A percentile compares a stretch with the other conserved stretches of the same genome.
Conservation (phyloP, 768 basidiomycete genomes). For the Boletales sp. region DNA sequence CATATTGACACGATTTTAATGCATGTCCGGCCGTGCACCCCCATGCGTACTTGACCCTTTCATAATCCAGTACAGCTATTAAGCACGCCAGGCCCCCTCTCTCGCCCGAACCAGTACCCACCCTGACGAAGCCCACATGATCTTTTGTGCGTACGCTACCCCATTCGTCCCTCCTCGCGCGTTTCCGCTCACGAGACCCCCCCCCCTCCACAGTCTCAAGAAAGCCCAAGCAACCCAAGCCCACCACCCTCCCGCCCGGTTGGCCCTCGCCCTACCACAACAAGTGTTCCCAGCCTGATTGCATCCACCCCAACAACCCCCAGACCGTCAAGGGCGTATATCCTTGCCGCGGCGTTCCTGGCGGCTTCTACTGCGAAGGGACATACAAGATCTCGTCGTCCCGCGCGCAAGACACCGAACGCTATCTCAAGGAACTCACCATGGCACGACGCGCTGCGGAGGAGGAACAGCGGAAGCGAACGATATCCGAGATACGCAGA, state of each 20-base stretch:
- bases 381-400: conserved; percentile 33
- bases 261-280: conserved; percentile 38
- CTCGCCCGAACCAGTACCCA: conserved; percentile 1
- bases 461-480: conserved; percentile 30
- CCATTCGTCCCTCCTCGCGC: background rate
- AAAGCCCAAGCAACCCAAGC: conserved; percentile 31
- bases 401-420: conserved; percentile 32
- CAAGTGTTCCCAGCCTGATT: conserved; percentile 34
- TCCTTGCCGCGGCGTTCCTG: conserved; percentile 30
- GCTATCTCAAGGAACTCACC: conserved; percentile 26
- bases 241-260: conserved; percentile 23
- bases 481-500: conserved; percentile 21
- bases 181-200: background rate
- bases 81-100: conserved; percentile 7
- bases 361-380: conserved; percentile 34
- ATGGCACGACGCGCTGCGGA: conserved; percentile 22
- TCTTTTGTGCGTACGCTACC: conserved; percentile 24
- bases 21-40: conserved; percentile 26
- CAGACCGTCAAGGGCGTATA: conserved; percentile 29
- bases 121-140: conserved; percentile 21
- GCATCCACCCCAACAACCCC: conserved; percentile 30
- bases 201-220: conserved; percentile 21
- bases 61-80: conserved; percentile 24
- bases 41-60: conserved; percentile 18
- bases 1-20: conserved; percentile 28